Base-by-base conservation (phyloP, 176 grass and related monocot species). In the Cocos nucifera region DNA sequence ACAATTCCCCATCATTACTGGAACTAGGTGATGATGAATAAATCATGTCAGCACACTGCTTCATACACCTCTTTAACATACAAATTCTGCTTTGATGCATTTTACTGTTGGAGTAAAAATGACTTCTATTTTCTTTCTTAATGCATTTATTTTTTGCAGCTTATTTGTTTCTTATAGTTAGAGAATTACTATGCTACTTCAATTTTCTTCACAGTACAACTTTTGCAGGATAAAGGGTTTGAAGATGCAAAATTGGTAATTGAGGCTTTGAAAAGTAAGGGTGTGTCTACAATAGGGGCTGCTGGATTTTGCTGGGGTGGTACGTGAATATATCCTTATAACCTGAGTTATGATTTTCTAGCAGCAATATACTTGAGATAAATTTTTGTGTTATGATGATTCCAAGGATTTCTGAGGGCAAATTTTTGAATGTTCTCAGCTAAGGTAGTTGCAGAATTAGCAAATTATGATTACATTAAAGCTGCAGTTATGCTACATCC, bases 221-320 rank as follows among this genome's bases (percentile, higher is more conserved):
- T 18, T 10, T 59, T 56, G 16, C 26, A 81, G 78, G 57, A 20
- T 19, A 70, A 81, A 81, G 78, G 71, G 21, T 81, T 70, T 75
- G 78, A 81, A 64, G 72, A 81, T 70, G 78, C 78, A 81, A 81
- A 81, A 51, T 26, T 30, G 50, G 72, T 81, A 22, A 65, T 81
- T 50, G 58, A 75, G 64, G 57, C 64, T 16, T 49, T 81, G 27
- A 75, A 70, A 53, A 25, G 26, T 22, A 81, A 81, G 59, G 72
- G 78, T 53, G 35, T 65, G 64, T 64, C 65, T 57, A 21, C 51
- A 44, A 70, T 81, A 63, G 78, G 78, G 48, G 78, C 71, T 70
- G 78, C 65, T 35, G 78, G 78, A 32, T 81, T 75, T 81, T 81
- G 78, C 59, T 81, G 78, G 78, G 78, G 78, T 56, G 78, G 78